Evolutionary conservation across 805 yeast species (phyloP).

Genomic region (Teunomyces aglyptinius): DNA sequence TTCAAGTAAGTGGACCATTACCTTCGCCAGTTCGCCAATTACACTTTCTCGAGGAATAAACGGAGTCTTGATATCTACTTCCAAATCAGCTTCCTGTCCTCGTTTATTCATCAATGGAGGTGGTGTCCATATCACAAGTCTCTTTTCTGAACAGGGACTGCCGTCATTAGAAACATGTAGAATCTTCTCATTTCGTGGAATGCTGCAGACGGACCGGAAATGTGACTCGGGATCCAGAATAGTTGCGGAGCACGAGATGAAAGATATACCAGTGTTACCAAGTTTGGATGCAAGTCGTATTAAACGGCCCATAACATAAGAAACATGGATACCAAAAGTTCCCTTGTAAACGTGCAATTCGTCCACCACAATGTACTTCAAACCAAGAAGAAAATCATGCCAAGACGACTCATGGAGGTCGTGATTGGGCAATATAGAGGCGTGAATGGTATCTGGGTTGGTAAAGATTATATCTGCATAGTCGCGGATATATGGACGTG

Average conservation of each 20-base stretch:
- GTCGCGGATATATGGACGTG: constrained; percentile 53
- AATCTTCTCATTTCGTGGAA: constrained; percentile 43
- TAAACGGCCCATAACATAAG: constrained; percentile 77
- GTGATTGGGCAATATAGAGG: constrained; percentile 78
- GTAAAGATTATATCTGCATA: constrained; percentile 82
- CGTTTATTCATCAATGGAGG: constrained; percentile 57
- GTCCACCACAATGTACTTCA: constrained; percentile 77
- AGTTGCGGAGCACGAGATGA: constrained; percentile 94
- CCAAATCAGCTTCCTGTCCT: constrained; percentile 30
- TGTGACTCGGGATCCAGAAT: constrained; percentile 70
- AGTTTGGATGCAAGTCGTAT: constrained; percentile 52
- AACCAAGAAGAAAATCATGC: constrained; percentile 61
- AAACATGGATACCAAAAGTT: constrained; percentile 89
- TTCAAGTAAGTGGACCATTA: constrained; percentile 64
- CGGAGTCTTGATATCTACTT: constrained; percentile 4
- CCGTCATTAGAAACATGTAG: constrained; percentile 75
- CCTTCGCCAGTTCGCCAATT: constrained; percentile 71
- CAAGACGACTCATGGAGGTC: constrained; percentile 45
- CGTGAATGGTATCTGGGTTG: constrained; percentile 92
- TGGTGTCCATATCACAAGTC: constrained; percentile 81
- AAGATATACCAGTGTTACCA: constrained; percentile 56
- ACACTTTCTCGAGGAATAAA: constrained; percentile 57
- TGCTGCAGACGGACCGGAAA: constrained; percentile 72
- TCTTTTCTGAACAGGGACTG: constrained; percentile 79
- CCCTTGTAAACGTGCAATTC: constrained; percentile 88